These are phyloP conservation scores for Trichoderma brevicompactum DNA, from an alignment of 2,329 filamentous ascomycete genomes.

Conservation along the genomic window DNA sequence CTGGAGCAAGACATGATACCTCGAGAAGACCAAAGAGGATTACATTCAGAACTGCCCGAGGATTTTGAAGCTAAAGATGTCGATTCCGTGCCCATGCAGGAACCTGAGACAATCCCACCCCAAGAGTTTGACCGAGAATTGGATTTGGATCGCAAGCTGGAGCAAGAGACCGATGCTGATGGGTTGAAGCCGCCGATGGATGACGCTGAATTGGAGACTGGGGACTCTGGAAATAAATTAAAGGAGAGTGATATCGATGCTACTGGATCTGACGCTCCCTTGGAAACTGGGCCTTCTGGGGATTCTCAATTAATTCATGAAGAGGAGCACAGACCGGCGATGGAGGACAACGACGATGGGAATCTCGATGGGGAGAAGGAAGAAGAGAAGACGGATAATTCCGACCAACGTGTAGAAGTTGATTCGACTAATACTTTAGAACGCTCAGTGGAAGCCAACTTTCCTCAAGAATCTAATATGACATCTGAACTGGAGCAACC, in stretches of 20 bases:
- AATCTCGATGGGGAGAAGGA: slow-evolving; percentile 32
- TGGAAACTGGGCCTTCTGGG: slow-evolving; percentile 9
- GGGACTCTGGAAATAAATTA: neutral
- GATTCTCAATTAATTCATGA: slow-evolving; percentile 10
- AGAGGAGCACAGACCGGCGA: slow-evolving; percentile 17
- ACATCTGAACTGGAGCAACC: slow-evolving; percentile 27
- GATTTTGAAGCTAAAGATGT: slow-evolving; percentile 44
- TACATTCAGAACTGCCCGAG: slow-evolving; percentile 38
- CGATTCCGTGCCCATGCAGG: slow-evolving; percentile 39
- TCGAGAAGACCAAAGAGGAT: slow-evolving; percentile 40
- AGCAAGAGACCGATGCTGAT: slow-evolving; percentile 11
- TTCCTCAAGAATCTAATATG: slow-evolving; percentile 27
- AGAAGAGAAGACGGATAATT: slow-evolving; percentile 43
- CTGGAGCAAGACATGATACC: slow-evolving; percentile 37
- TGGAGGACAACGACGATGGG: slow-evolving; percentile 28
- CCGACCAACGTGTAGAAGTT: slow-evolving; percentile 29
- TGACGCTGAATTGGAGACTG: neutral
- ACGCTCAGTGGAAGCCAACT: slow-evolving; percentile 22
- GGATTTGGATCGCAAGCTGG: neutral
- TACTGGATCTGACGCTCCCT: neutral
- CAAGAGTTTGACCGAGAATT: neutral
- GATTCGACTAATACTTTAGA: slow-evolving; percentile 31
- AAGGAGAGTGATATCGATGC: neutral
- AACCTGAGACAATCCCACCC: slow-evolving; percentile 35
- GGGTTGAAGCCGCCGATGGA: neutral